Evolutionary conservation across 1,139 yeast genomes (phyloP).

Genomic region (Yamadazyma taylorii): DNA sequence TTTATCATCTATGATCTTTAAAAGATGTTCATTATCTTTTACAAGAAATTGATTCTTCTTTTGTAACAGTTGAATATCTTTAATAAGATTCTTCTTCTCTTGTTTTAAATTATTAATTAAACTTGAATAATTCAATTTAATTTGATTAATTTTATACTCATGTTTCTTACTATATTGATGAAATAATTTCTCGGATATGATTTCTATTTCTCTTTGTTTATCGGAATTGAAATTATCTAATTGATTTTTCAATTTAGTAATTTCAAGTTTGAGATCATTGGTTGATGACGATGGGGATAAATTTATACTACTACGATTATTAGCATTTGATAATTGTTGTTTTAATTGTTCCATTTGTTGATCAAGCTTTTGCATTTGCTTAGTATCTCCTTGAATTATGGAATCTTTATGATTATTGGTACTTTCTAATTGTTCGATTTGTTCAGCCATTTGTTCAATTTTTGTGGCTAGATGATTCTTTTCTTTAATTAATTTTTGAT

Average conservation of each 20-base stretch:
- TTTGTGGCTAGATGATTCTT: constrained; percentile 1
- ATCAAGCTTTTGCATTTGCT: constrained; percentile 1
- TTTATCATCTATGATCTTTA: constrained; percentile 4
- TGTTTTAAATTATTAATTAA: constrained; percentile 39
- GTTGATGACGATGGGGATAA: background rate
- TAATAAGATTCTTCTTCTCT: constrained; percentile 41
- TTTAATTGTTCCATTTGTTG: constrained; percentile 2
- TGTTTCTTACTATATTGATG: constrained; percentile 66
- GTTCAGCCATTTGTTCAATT: background rate
- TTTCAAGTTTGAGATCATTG: background rate
- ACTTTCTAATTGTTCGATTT: constrained; percentile 2
- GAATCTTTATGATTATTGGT: constrained; percentile 1
- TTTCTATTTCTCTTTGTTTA: constrained; percentile 36
- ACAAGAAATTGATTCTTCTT: constrained; percentile 48
- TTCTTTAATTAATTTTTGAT: constrained; percentile 2
- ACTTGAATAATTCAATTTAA: constrained; percentile 34
- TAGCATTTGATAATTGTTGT: constrained; percentile 1
- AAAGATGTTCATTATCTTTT: constrained; percentile 53
- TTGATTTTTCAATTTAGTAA: constrained; percentile 2
- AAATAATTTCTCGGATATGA: constrained; percentile 61
- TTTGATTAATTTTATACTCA: constrained; percentile 55
- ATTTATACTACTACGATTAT: constrained; percentile 1
- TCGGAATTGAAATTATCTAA: constrained; percentile 1
- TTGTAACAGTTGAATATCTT: constrained; percentile 47
- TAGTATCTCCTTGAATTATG: constrained; percentile 2